A percentile compares a stretch with the other conserved stretches of the same genome.
Conservation (phyloP, 83 land plant species). For the Larix sibirica region DNA sequence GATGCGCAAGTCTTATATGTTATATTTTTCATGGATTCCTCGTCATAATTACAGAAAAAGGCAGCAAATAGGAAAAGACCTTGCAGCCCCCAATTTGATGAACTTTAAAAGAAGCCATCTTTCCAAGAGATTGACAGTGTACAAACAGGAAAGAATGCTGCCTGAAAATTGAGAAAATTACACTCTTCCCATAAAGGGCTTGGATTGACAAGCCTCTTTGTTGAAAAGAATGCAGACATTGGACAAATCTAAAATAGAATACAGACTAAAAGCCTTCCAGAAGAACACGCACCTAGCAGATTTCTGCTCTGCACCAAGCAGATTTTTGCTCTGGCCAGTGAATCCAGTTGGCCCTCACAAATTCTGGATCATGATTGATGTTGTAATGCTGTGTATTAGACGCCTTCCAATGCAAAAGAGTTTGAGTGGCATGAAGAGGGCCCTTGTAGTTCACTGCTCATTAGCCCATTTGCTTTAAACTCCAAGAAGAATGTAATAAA, state of each 20-base stretch:
- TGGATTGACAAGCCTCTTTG: constrained; percentile 4
- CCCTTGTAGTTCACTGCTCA: background rate
- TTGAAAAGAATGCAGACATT: background rate
- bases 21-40: background rate
- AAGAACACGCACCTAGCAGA: background rate
- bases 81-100: background rate
- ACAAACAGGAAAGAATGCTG: constrained; percentile 1
- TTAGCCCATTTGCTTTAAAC: constrained; percentile 10
- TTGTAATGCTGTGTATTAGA: background rate
- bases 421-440: background rate
- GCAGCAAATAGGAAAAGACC: background rate
- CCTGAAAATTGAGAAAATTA: constrained; percentile 3
- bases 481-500: constrained; percentile 54
- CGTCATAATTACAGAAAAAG: background rate
- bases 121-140: background rate
- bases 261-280: background rate
- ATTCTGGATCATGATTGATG: background rate
- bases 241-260: background rate
- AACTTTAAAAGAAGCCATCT: background rate
- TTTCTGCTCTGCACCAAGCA: constrained; percentile 2
- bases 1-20: background rate
- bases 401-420: background rate
- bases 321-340: background rate
- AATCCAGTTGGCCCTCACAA: background rate
- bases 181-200: background rate